phyloP scores from a whole-genome alignment of 805 yeast species.

The Schizosaccharomyces osmophilus region DNA sequence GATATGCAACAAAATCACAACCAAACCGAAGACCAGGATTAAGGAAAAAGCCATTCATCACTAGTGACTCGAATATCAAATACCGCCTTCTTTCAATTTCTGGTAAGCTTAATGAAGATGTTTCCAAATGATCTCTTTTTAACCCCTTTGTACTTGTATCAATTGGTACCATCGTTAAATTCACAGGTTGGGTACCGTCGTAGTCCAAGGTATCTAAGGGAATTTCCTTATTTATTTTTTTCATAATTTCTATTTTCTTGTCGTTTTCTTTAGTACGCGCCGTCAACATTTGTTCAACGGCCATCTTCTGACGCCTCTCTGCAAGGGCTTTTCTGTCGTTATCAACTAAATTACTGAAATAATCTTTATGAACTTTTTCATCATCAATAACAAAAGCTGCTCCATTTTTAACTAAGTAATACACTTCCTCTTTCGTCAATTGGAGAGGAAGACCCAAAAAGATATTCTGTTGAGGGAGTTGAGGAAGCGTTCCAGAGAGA shows the following conservation, averaged over 20 bases:
- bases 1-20: conserved; percentile 68
- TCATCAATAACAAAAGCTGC: conserved; percentile 21
- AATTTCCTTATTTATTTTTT: not conserved
- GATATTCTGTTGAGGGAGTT: conserved; percentile 84
- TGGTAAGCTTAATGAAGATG: not conserved
- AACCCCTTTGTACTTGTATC: not conserved
- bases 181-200: not conserved
- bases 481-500: conserved; percentile 58
- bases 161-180: not conserved
- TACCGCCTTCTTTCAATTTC: not conserved
- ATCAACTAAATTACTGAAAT: conserved; percentile 6
- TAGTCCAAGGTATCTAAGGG: not conserved
- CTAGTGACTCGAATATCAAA: not conserved
- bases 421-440: conserved; percentile 45
- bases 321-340: conserved; percentile 7
- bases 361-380: conserved; percentile 11
- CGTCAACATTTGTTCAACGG: conserved; percentile 6
- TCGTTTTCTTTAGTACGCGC: not conserved
- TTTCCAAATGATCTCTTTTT: no score
- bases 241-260: not conserved
- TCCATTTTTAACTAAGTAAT: conserved; percentile 27
- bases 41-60: conserved; percentile 23
- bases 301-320: conserved; percentile 6
- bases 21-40: conserved; percentile 85
- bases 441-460: conserved; percentile 65